Evolutionary conservation across 164 flowering plant species (phyloP).

Genomic region (Dillenia turbinata): DNA sequence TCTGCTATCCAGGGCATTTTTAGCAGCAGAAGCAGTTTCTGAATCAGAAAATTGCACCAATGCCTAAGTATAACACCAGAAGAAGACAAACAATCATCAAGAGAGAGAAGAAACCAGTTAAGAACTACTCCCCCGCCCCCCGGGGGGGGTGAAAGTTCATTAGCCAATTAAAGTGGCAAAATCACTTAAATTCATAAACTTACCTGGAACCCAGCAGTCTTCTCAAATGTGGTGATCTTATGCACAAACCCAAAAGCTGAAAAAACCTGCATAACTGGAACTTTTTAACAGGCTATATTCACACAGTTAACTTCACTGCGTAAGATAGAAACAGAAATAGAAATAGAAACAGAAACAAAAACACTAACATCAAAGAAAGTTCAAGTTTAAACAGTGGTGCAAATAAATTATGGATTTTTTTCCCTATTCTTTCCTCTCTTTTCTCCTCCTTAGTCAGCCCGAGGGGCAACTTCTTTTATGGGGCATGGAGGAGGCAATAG

Average conservation of each 20-base stretch:
- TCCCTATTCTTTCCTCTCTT: too few relatives aligned
- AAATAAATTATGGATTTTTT: too few relatives aligned
- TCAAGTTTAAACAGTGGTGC: too few relatives aligned
- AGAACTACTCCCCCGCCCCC: too few relatives aligned
- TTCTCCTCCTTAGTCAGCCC: too few relatives aligned
- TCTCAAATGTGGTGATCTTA: slow-evolving; percentile 97
- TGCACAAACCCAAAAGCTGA: slow-evolving; percentile 98
- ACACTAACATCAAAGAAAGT: too few relatives aligned
- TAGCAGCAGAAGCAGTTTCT: slow-evolving; percentile 85
- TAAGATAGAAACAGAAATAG: too few relatives aligned
- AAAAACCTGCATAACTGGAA: slow-evolving; percentile 72
- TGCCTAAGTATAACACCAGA: slow-evolving; percentile 42
- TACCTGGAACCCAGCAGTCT: slow-evolving; percentile 99
- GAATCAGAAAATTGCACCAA: slow-evolving; percentile 87
- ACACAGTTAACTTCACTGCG: too few relatives aligned
- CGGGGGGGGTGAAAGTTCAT: too few relatives aligned
- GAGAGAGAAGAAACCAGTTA: neutral
- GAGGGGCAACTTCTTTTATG: too few relatives aligned
- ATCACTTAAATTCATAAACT: slow-evolving; percentile 3
- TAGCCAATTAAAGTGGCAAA: neutral
- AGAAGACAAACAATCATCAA: neutral
- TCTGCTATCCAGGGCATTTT: slow-evolving; percentile 85
- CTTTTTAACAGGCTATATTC: neutral
- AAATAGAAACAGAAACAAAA: too few relatives aligned
- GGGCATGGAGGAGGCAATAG: too few relatives aligned